Percentiles rank a stretch among this genome's conserved stretches.
Conservation (phyloP, 2,329 filamentous ascomycete species). For the Neospermospora avenae region DNA sequence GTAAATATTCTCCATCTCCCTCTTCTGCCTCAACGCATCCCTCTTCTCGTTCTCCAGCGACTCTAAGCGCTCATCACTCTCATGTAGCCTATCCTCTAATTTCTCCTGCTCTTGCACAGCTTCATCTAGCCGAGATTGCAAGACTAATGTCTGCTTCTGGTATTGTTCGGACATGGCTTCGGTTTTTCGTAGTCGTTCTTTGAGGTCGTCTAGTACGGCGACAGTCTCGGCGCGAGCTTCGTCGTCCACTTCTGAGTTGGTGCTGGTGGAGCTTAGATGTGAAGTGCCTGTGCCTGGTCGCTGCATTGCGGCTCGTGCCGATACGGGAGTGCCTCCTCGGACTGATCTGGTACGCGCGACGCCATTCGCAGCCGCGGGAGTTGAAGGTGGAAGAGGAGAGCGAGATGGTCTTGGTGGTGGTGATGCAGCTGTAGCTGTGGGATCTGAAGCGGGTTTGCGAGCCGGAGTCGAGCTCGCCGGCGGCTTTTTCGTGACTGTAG, state of each 20-base stretch:
- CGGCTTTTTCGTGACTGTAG: slow-evolving; percentile 43
- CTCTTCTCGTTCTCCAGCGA: slow-evolving; percentile 79
- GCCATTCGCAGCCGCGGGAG: slow-evolving; percentile 29
- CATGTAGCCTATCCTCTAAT: slow-evolving; percentile 83
- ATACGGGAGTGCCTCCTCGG: slow-evolving; percentile 63
- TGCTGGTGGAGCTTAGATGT: slow-evolving; percentile 32
- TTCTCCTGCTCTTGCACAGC: slow-evolving; percentile 77
- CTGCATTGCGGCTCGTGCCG: slow-evolving; percentile 67
- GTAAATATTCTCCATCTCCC: slow-evolving; percentile 90
- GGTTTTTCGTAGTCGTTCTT: slow-evolving; percentile 75
- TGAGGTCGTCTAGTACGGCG: slow-evolving; percentile 77
- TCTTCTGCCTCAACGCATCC: slow-evolving; percentile 76
- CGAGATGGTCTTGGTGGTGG: slow-evolving; percentile 28
- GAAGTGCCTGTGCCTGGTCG: slow-evolving; percentile 44
- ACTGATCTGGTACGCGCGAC: slow-evolving; percentile 62
- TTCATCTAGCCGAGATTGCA: slow-evolving; percentile 85
- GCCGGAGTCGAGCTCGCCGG: slow-evolving; percentile 25
- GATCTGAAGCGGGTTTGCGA: slow-evolving; percentile 32
- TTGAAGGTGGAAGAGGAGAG: slow-evolving; percentile 28
- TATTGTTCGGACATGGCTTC: slow-evolving; percentile 75
- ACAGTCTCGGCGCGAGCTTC: slow-evolving; percentile 77
- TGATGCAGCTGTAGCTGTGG: slow-evolving; percentile 17
- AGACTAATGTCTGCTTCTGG: slow-evolving; percentile 78
- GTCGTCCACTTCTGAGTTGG: slow-evolving; percentile 54
- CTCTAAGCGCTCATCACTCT: slow-evolving; percentile 81